Base-by-base conservation (phyloP, 345 rosid species). In the Theobroma cacao region DNA sequence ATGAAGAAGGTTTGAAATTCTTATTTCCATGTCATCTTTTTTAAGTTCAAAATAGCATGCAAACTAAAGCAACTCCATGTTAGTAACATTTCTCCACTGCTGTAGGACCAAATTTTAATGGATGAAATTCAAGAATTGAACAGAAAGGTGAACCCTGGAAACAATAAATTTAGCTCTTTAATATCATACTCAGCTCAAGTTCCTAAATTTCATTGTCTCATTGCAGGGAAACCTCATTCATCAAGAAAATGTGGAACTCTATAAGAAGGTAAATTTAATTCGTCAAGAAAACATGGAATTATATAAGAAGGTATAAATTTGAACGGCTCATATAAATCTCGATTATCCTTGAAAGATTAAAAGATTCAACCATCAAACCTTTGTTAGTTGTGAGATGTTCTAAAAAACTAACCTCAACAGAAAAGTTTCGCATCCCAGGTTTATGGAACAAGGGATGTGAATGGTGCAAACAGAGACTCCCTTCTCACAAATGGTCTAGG, bases 201-300 rank as follows among this genome's bases (percentile, higher is more conserved):
- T 40, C 61, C 67, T 80, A 48, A 81, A 47, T 43, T 65, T 58
- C 77, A 81, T n/a, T 74, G 43, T 43, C 50, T 78, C 62, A 67
- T 65, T 78, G 84, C 93, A 90, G 90, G 90, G 92, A 43, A 85
- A 75, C 58, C 87, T 87, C 77, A 83, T 86, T 72, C 91, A 89
- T 79, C 89, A 87, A 74, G 95, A 87, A 86, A 90, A 91, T 66
- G 79, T 90, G 77, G 95, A 90, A 78, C 86, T 87, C 82, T 89
- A 90, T 79, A 87, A 87, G 86, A 89, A 94, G 93, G 90, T 88
- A 89, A 88, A 82, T 86, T 77, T 83, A 72, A 79, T 84, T 78
- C 80, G 78, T 58, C 82, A 77, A 75, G 87, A 88, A 86, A 86
- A 89, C 80, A 66, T 75, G 79, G 84, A 89, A 82, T 73, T 87